Evolutionary conservation across 257 asterid species (phyloP).

Genomic region (Solanum corneliomulleri): DNA sequence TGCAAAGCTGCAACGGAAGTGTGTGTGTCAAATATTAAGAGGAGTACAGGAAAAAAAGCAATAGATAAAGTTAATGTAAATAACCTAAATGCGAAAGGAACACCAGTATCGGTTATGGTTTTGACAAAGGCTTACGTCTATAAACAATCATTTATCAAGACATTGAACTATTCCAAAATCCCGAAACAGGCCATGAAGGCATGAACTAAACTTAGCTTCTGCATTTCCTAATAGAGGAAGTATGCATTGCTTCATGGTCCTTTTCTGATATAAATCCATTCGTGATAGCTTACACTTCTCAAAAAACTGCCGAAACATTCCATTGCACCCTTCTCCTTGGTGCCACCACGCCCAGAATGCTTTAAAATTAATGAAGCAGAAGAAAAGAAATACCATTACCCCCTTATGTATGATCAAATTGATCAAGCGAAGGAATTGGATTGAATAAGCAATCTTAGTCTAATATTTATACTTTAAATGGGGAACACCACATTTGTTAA

Average conservation of each 20-base stretch:
- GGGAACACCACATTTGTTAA: not conserved
- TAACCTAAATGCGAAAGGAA: not conserved
- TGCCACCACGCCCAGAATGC: not conserved
- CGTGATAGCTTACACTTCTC: not conserved
- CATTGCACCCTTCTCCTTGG: not conserved
- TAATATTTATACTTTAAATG: not conserved
- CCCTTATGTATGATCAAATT: not conserved
- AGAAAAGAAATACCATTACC: not conserved
- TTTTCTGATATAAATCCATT: not conserved
- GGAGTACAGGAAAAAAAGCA: not conserved
- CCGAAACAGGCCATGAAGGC: not conserved
- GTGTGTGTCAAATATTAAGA: not conserved
- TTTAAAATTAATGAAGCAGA: not conserved
- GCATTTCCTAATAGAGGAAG: not conserved
- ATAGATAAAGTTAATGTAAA: not conserved
- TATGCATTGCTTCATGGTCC: not conserved
- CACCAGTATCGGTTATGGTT: not conserved
- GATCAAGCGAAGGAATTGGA: not conserved
- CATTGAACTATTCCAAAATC: not conserved
- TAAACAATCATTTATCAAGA: not conserved
- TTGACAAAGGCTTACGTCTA: not conserved
- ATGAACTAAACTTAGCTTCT: not conserved
- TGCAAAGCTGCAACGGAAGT: slow-evolving; percentile 36
- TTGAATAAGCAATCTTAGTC: not conserved
- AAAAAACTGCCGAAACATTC: not conserved